phyloP scores from a whole-genome alignment of 2,329 filamentous ascomycete genomes.

The Fusarium domesticum region DNA sequence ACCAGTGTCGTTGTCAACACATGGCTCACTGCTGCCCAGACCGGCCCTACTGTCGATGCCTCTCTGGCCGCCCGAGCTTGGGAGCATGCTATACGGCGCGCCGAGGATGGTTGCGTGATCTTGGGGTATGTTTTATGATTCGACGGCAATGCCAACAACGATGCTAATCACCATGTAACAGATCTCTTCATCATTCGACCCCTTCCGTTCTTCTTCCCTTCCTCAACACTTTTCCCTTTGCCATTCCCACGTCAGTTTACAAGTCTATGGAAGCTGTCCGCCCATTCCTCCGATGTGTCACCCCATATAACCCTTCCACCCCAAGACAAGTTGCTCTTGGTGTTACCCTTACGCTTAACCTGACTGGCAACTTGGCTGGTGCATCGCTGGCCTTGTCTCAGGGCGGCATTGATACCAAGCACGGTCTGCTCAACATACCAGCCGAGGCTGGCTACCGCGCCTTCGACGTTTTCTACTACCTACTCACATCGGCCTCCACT shows the following conservation, averaged over 20 bases:
- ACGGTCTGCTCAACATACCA: constrained; percentile 78
- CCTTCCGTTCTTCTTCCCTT: constrained; percentile 83
- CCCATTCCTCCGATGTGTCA: constrained; percentile 84
- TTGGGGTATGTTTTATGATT: constrained; percentile 63
- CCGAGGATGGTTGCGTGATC: constrained; percentile 91
- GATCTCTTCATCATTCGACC: constrained; percentile 83
- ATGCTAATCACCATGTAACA: constrained; percentile 37
- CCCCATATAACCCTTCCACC: constrained; percentile 82
- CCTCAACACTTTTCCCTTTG: constrained; percentile 73
- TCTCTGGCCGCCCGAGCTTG: constrained; percentile 78
- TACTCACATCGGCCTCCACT: constrained; percentile 87
- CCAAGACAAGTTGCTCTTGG: constrained; percentile 78
- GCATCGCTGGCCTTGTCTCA: constrained; percentile 77
- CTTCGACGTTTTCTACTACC: constrained; percentile 97
- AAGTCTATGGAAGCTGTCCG: constrained; percentile 77
- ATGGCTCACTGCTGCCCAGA: constrained; percentile 78
- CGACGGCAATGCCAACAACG: background rate
- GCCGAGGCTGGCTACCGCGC: constrained; percentile 78
- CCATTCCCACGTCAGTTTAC: constrained; percentile 71
- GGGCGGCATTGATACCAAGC: constrained; percentile 79
- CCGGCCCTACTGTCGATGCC: constrained; percentile 71
- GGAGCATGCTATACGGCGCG: constrained; percentile 92
- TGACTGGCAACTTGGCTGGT: constrained; percentile 74
- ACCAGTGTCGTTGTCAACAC: constrained; percentile 94
- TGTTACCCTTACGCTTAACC: constrained; percentile 75